Evolutionary conservation across 208 protist genomes (phyloP), one percentile per base, ranked within the genome.

Genomic region (Trypanosoma brucei): DNA sequence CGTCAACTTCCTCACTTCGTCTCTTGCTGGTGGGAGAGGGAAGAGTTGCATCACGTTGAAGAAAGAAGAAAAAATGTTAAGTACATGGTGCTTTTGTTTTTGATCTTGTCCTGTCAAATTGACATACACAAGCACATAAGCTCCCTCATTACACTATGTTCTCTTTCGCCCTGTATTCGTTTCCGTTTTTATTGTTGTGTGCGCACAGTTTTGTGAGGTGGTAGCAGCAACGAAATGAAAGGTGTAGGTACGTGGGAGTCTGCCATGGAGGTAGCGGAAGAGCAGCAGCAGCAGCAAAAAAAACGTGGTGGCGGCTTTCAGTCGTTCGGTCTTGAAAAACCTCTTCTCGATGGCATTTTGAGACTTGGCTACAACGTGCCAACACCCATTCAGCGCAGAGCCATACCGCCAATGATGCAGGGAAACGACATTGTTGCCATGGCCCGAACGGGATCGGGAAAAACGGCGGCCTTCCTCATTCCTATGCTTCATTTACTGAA

Each of bases 401-500:
- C 91, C 0, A 98, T 98, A 62, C 96, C 95, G 1, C 70, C 95
- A 0, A 83, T 97, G 76, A 68, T 97, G 55, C 86, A 95, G 46
- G 98, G 98, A 38, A 87, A 84, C 44, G 99, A 99, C 72, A 88
- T 99, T 0, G 98, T 99, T 1, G 99, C 97, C 39, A 99, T 99
- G 98, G 98, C 99, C 2, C 88, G 98, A 54, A 99, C 99, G 11
- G 99, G 99, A 55, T 99, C 96, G 6, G 99, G 98, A 40, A 99
- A 99, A 74, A 99, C 98, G 3, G 98, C 96, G 3, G 97, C 98
- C 4, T 99, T 99, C 72, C 77, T 99, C 3, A 92, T 99, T 40
- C 98, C 98, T 3, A 88, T 99, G 79, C 66, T 99, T 50, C 83
- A 99, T 62, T 75, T 86, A 0, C 76, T 99, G 7, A 82, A 91